Evolutionary conservation across 805 yeast genomes (phyloP), one percentile per base, ranked within the genome.

Genomic region (Tetrapisispora arboricola): DNA sequence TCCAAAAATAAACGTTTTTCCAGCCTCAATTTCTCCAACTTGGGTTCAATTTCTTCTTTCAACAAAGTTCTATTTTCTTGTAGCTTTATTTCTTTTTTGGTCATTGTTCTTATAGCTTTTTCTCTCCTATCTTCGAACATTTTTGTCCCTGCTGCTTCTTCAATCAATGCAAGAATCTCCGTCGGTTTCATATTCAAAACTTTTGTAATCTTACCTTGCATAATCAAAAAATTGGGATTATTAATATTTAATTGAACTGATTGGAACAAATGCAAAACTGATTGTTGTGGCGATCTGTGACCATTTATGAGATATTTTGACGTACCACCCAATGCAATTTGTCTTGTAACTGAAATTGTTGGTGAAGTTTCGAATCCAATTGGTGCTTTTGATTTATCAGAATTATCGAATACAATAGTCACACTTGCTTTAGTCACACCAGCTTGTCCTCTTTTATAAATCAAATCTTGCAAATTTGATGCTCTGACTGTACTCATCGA

Each of bases 201-300:
- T 60, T 92, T 90, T 26, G 98, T 94, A 64, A 94, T 92, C 58
- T 87, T 85, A 45, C 99, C 99, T 64, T 92, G 99, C 98, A 94
- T 92, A 55, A 92, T 92, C 51, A 92, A 71, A 63, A 92, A 92
- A 60, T 92, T 92, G 25, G 99, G 98, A 57, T 90, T 92, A 61
- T 92, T 92, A 60, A 92, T 90, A 57, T 92, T 92, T 47, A 92
- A 72, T 63, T 92, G 98, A 18, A 94, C 95, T 15, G 94, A 81
- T 60, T 90, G 97, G 60, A 94, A 88, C 39, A 94, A 64, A 51
- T 82, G 88, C 42, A 87, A 71, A 1, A 92, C 96, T 10, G 92
- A 83, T 50, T 82, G 92, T 56, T 88, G 97, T 54, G 88, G 95
- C 0, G 96, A 96, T 47, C 94, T 78, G 60, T 87, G 96, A 26